Base-by-base conservation (phyloP, 2,329 filamentous ascomycete genomes). In the Apiospora sp. region DNA sequence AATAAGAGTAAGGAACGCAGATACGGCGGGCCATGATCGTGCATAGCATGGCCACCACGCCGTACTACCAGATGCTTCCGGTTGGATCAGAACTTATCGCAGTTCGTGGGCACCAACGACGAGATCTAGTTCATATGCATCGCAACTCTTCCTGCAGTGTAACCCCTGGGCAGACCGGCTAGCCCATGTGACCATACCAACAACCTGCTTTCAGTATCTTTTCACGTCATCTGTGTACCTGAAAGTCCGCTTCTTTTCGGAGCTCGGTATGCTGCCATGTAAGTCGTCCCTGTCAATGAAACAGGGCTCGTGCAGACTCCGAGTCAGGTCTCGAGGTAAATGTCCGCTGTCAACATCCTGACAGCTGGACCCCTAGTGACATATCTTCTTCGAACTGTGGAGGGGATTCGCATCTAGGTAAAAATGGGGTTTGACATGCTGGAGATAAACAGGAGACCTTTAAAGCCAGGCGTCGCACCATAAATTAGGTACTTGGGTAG, bases 301-400 rank as follows among this genome's bases (percentile, higher is more conserved):
- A n/a, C 30, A 27, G 30, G 54, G 30, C 54, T 61, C 30, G 54
- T 61, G 54, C 30, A 61, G 30, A 37, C 30, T 30, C 51, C 24
- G 30, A 61, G 30, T 61, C 30, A 37, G 19, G 54, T 61, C 54
- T 61, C 30, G 54, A 61, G 30, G 54, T 37, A 37, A 61, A 61
- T n/a, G 0, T 37, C 54, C 30, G 54, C 54, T 61, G 54, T n/a
- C 30, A 37, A 61, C 27, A 30, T 16, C 30, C 30, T 37, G 54
- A 61, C 19, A 37, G 19, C 54, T 41, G 54, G 30, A 61, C 54
- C 30, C 54, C 30, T n/a, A 61, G 30, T 37, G 37, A 19, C 16
- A 7, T 10, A 19, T 37, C 16, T 34, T 61, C 37, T 30, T n/a
- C 54, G 54, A 37, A n/a, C 19, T 22, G 37, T 48, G 44, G 19